Evolutionary conservation across 177 flowering plant species (phyloP).

Genomic region (Vitis hybrid): DNA sequence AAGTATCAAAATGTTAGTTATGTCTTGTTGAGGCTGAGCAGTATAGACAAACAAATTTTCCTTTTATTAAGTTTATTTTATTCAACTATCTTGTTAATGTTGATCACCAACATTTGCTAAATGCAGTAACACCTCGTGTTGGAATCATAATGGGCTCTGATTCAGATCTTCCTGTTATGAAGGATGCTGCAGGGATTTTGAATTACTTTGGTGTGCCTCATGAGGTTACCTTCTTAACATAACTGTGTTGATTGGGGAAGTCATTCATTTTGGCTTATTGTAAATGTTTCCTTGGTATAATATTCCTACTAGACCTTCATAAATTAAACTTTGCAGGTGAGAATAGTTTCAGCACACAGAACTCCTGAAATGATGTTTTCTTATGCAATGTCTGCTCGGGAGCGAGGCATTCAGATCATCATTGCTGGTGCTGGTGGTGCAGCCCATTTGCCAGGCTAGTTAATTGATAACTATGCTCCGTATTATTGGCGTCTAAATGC

Average conservation of each 20-base stretch:
- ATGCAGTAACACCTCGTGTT: conserved; percentile 60
- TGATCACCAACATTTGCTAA: conserved; percentile 12
- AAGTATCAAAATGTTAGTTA: no score
- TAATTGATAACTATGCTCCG: not conserved
- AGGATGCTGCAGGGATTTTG: conserved; percentile 74
- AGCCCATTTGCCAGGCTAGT: conserved; percentile 94
- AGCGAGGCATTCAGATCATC: conserved; percentile 77
- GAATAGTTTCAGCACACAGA: conserved; percentile 94
- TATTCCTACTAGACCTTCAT: not conserved
- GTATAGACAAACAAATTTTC: not conserved
- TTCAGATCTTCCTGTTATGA: conserved; percentile 97
- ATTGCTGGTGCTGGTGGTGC: conserved; percentile 99
- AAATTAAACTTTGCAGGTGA: conserved; percentile 48
- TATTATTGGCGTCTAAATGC: not conserved
- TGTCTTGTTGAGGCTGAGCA: not conserved
- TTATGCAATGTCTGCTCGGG: conserved; percentile 76
- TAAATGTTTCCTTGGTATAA: not conserved
- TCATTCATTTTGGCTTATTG: no score
- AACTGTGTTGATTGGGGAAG: no score
- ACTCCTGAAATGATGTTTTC: conserved; percentile 89
- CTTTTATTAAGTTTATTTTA: not conserved
- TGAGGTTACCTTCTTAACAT: conserved; percentile 48
- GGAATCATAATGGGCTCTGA: conserved; percentile 99
- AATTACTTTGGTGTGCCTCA: conserved; percentile 60
- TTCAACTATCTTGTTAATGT: conserved; percentile 3